Conservation (phyloP, 2,329 filamentous ascomycete species). For the Colletotrichum lini region DNA sequence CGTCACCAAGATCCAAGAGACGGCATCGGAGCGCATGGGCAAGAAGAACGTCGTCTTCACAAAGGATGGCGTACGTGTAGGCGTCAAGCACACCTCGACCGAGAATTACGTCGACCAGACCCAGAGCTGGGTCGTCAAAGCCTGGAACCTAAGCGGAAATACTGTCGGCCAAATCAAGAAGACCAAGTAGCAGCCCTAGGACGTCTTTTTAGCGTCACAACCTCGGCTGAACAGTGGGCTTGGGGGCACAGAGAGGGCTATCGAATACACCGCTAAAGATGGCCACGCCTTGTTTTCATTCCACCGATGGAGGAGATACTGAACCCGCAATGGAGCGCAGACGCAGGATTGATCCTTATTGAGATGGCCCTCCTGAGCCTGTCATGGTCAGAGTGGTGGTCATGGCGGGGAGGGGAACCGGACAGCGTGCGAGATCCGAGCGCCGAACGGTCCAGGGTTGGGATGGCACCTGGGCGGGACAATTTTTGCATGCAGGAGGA, state of each 20-base stretch:
- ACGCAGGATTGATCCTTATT: neutral
- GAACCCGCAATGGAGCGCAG: neutral
- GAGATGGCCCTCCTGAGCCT: slow-evolving; percentile 21
- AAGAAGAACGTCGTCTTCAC: slow-evolving; percentile 83
- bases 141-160: slow-evolving; percentile 70
- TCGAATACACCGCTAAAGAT: neutral
- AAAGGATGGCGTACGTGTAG: slow-evolving; percentile 81
- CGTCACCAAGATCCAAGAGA: slow-evolving; percentile 74
- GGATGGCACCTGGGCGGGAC: slow-evolving; percentile 28
- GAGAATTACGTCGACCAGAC: slow-evolving; percentile 83
- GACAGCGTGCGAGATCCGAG: slow-evolving; percentile 18
- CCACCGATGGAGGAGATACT: neutral
- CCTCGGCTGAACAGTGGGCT: neutral
- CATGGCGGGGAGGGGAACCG: neutral
- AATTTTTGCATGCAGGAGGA: slow-evolving; percentile 6
- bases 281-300: neutral
- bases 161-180: slow-evolving; percentile 41
- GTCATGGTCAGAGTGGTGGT: slow-evolving; percentile 7
- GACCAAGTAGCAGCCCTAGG: slow-evolving; percentile 21
- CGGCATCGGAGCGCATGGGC: slow-evolving; percentile 79
- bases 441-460: slow-evolving; percentile 19
- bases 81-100: slow-evolving; percentile 76
- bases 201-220: neutral
- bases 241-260: neutral
- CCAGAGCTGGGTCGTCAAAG: slow-evolving; percentile 77